These are phyloP conservation scores for Knoxia roxburghii DNA, from an alignment of 257 asterid genomes.

Conservation along the genomic window DNA sequence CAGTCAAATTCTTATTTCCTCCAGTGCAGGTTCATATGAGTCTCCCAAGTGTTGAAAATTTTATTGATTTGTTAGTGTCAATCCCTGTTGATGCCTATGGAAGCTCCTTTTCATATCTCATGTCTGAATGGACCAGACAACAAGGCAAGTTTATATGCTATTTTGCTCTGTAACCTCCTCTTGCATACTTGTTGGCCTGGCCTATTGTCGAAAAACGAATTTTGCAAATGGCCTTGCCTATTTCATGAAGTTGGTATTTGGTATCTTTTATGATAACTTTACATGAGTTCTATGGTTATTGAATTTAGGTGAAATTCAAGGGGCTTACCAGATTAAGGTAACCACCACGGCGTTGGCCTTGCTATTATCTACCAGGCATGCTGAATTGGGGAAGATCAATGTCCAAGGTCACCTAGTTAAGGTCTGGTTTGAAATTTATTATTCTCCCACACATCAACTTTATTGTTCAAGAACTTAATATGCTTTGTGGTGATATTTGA, in stretches of 20 bases:
- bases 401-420: conserved; percentile 74
- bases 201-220: not conserved
- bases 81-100: conserved; percentile 70
- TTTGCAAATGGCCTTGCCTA: not conserved
- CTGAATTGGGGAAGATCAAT: conserved; percentile 52
- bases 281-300: conserved; percentile 12
- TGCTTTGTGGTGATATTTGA: conserved; percentile 19
- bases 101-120: conserved; percentile 76
- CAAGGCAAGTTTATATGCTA: conserved; percentile 64
- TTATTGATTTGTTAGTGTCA: conserved; percentile 73
- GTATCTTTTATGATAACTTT: not conserved
- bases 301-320: conserved; percentile 80
- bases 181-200: not conserved
- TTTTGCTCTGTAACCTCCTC: conserved; percentile 2
- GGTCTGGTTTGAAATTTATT: conserved; percentile 39
- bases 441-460: not conserved
- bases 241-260: not conserved
- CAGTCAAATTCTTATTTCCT: conserved; percentile 14
- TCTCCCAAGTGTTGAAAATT: conserved; percentile 69
- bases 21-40: conserved; percentile 86
- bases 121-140: conserved; percentile 84
- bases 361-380: conserved; percentile 70
- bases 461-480: conserved; percentile 18
- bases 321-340: conserved; percentile 92
- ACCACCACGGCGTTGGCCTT: conserved; percentile 85